These are phyloP conservation scores for Aphanomyces invadans DNA, from an alignment of 352 stramenopile species.

Conservation along the genomic window DNA sequence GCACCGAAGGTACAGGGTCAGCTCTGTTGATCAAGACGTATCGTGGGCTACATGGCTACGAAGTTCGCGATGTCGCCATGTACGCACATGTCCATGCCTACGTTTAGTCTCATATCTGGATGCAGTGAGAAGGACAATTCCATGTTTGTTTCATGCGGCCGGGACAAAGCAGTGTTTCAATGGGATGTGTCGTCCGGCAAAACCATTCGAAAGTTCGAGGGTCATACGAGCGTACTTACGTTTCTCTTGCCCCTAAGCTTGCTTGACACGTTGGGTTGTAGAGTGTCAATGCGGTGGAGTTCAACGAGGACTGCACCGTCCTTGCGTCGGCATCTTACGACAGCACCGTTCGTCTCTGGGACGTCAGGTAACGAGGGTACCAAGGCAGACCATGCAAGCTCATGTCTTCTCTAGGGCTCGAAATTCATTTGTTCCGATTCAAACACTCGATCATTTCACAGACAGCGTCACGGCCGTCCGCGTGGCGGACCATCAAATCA, in stretches of 20 bases:
- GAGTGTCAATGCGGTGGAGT: constrained; percentile 80
- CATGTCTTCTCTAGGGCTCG: constrained; percentile 37
- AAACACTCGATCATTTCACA: constrained; percentile 80
- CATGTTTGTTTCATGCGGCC: constrained; percentile 79
- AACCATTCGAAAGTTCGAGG: constrained; percentile 85
- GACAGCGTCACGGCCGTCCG: constrained; percentile 83
- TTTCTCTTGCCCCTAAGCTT: background rate
- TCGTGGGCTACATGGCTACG: constrained; percentile 76
- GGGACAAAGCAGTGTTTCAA: constrained; percentile 80
- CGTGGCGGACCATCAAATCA: constrained; percentile 67
- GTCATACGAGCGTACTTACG: constrained; percentile 57
- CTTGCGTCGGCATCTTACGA: constrained; percentile 83
- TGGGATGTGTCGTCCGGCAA: constrained; percentile 82
- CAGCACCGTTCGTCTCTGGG: constrained; percentile 75
- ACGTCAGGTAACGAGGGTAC: constrained; percentile 39
- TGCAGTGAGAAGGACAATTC: constrained; percentile 70
- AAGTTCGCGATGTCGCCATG: constrained; percentile 86
- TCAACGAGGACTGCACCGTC: constrained; percentile 72
- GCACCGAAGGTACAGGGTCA: constrained; percentile 43
- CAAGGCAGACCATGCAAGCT: background rate
- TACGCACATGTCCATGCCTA: constrained; percentile 30
- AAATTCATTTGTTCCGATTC: constrained; percentile 69
- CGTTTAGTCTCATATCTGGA: background rate
- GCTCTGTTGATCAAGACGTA: constrained; percentile 82
- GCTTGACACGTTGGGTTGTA: constrained; percentile 19